A percentile compares a stretch with the other conserved stretches of the same genome.
These are phyloP conservation scores for Artemisia annua DNA, from an alignment of 129 eudicot species.

Conservation along the genomic window DNA sequence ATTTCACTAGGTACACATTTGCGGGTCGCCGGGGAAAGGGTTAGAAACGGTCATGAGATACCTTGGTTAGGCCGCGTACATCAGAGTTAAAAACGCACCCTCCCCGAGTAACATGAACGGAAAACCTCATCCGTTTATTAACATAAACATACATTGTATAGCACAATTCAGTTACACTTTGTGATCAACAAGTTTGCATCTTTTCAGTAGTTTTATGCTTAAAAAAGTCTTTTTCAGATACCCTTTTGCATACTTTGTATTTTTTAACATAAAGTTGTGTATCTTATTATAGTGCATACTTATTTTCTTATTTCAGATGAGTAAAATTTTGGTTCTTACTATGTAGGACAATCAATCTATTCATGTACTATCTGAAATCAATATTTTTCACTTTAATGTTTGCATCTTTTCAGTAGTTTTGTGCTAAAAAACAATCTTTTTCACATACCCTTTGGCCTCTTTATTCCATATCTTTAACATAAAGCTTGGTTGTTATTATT, in stretches of 20 bases:
- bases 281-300: background rate
- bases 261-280: background rate
- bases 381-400: conserved; percentile 7
- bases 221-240: background rate
- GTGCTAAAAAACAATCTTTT: conserved; percentile 15
- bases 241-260: conserved; percentile 8
- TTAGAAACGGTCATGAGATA: too few species aligned
- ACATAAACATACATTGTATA: background rate
- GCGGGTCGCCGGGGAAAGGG: too few species aligned
- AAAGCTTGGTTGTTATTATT: conserved; percentile 7
- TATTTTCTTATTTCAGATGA: conserved; percentile 5
- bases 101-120: too few species aligned
- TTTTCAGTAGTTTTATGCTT: conserved; percentile 12
- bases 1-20: too few species aligned
- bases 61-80: too few species aligned
- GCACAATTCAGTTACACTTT: background rate
- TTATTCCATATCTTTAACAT: conserved; percentile 5
- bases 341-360: conserved; percentile 1
- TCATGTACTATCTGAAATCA: conserved; percentile 9
- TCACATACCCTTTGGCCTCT: conserved; percentile 15
- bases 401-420: conserved; percentile 4
- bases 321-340: conserved; percentile 16
- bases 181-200: background rate
- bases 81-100: too few species aligned
- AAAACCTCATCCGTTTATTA: background rate